A percentile compares a stretch with the other conserved stretches of the same genome.
phyloP scores from a whole-genome alignment of 305 asterid species.

The Fraxinus baroniana region DNA sequence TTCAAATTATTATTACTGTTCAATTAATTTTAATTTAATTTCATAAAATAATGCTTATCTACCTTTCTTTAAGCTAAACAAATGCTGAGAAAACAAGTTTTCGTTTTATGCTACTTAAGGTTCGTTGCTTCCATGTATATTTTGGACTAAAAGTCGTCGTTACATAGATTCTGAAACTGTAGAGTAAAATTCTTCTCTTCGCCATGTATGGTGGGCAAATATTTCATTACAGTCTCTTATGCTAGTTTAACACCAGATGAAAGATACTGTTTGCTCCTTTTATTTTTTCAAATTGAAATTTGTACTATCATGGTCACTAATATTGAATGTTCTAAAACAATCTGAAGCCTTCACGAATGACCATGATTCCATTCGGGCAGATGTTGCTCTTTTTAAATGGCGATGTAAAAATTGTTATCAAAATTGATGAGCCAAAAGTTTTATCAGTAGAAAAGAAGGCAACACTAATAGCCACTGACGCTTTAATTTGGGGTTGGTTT shows the following conservation, averaged over 20 bases:
- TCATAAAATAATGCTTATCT: neutral
- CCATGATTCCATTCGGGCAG: too few relatives aligned
- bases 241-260: too few relatives aligned
- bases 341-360: too few relatives aligned
- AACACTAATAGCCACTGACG: neutral
- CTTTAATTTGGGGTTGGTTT: neutral
- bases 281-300: too few relatives aligned
- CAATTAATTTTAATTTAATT: neutral
- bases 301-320: too few relatives aligned
- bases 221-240: too few relatives aligned
- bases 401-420: too few relatives aligned
- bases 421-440: too few relatives aligned
- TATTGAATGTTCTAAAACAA: too few relatives aligned
- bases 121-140: neutral
- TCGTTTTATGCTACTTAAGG: neutral
- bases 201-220: neutral
- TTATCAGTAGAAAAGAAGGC: too few relatives aligned
- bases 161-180: neutral
- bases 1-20: neutral
- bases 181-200: neutral
- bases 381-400: too few relatives aligned
- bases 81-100: neutral
- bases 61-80: neutral
- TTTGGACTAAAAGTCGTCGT: neutral
- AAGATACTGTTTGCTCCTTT: too few relatives aligned